Evolutionary conservation across 1,139 yeast genomes (phyloP).

Genomic region (Geotrichum australiense): DNA sequence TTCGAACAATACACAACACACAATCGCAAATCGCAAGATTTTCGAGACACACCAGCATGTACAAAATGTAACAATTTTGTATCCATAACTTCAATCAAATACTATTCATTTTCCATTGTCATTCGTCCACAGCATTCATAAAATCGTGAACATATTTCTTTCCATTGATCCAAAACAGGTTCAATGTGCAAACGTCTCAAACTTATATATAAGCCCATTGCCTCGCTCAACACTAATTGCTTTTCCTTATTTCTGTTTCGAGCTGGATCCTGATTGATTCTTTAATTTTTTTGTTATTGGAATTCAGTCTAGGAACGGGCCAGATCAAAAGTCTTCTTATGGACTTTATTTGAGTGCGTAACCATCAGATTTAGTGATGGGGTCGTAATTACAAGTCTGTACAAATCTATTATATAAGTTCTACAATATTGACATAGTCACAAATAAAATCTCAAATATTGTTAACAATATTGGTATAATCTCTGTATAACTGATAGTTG

Average conservation of each 20-base stretch:
- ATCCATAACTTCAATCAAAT: no score
- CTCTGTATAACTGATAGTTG: no score
- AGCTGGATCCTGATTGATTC: neutral
- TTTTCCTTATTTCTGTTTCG: neutral
- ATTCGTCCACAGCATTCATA: no score
- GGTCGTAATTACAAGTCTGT: constrained; percentile 1
- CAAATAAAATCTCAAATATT: neutral
- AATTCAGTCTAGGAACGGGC: neutral
- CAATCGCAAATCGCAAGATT: no score
- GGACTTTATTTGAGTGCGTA: constrained; percentile 1
- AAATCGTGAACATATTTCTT: neutral
- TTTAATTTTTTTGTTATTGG: neutral
- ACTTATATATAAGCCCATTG: neutral
- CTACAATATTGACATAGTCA: neutral
- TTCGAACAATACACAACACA: neutral
- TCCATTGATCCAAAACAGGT: neutral
- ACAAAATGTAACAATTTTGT: no score
- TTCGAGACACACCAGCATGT: no score
- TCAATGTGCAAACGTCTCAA: no score
- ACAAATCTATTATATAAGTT: neutral
- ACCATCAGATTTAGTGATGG: neutral
- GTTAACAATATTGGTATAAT: no score
- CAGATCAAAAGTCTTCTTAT: neutral
- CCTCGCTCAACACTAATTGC: constrained; percentile 1
- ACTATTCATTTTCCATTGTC: no score